A percentile compares a stretch with the other conserved stretches of the same genome.
Conservation (phyloP, 1,284 basidiomycete genomes). For the Clitocybe nebularis region DNA sequence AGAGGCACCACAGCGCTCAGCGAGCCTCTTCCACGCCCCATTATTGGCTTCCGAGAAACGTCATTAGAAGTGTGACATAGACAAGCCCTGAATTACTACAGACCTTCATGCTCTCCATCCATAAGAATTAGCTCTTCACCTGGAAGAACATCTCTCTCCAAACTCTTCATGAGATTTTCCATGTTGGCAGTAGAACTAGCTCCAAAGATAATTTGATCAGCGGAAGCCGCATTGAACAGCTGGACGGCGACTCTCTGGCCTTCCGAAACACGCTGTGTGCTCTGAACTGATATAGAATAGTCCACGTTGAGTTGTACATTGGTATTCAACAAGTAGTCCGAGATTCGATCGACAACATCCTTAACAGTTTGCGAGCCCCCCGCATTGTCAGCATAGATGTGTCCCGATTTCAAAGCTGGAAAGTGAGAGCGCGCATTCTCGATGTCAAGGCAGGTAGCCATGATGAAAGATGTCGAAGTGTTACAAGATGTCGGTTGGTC, state of each 20-base stretch:
- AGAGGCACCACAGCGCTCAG: constrained; percentile 48
- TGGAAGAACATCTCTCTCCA: constrained; percentile 47
- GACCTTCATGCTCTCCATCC: constrained; percentile 77
- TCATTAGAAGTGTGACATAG: neutral
- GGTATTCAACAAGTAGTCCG: constrained; percentile 64
- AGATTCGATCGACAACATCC: constrained; percentile 53
- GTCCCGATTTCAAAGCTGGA: constrained; percentile 57
- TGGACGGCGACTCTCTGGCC: constrained; percentile 51
- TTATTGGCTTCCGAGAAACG: constrained; percentile 57
- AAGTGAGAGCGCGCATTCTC: constrained; percentile 54
- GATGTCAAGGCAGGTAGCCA: constrained; percentile 43
- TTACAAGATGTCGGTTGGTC: no score
- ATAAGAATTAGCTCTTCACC: constrained; percentile 75
- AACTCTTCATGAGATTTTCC: constrained; percentile 59
- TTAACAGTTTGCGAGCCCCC: constrained; percentile 68
- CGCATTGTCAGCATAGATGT: constrained; percentile 75
- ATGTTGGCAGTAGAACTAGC: constrained; percentile 64
- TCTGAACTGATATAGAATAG: constrained; percentile 54
- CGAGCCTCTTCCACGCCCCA: constrained; percentile 77
- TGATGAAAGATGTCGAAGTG: no score
- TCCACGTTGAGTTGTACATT: constrained; percentile 73
- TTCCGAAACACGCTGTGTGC: constrained; percentile 48
- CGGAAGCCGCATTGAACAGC: constrained; percentile 59
- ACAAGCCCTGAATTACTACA: neutral
- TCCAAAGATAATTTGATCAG: constrained; percentile 64